Percentiles rank a stretch among this genome's conserved stretches.
Evolutionary conservation across 805 yeast genomes (phyloP).

Genomic region (Metschnikowia colocasiae): DNA sequence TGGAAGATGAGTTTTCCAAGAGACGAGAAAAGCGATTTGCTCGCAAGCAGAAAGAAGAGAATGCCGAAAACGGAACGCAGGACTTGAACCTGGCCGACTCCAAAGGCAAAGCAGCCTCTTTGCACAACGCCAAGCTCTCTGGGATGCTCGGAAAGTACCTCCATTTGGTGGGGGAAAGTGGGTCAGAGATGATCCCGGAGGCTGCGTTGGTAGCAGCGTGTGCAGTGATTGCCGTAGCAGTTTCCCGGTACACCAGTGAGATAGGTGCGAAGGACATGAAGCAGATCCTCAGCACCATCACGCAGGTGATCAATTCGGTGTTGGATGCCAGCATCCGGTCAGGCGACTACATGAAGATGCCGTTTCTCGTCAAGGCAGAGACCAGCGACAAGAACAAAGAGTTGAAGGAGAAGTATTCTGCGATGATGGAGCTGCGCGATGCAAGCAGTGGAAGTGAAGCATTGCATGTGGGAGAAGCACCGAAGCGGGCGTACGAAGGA

Average conservation of each 20-base stretch:
- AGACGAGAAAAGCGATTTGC: slow-evolving; percentile 59
- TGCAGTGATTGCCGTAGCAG: slow-evolving; percentile 22
- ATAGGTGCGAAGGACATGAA: slow-evolving; percentile 7
- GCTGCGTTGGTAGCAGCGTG: slow-evolving; percentile 24
- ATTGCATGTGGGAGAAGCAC: background rate
- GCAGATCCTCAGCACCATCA: slow-evolving; percentile 6
- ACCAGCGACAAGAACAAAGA: background rate
- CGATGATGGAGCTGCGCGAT: background rate
- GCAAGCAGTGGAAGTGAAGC: background rate
- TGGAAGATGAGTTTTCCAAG: slow-evolving; percentile 64
- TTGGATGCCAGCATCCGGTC: slow-evolving; percentile 13
- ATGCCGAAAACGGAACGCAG: background rate
- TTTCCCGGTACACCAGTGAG: slow-evolving; percentile 7
- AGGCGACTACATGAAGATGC: slow-evolving; percentile 11
- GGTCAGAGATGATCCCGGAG: slow-evolving; percentile 31
- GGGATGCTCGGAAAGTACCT: slow-evolving; percentile 32
- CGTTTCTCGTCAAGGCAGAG: slow-evolving; percentile 12
- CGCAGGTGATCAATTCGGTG: slow-evolving; percentile 10
- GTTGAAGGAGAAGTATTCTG: background rate
- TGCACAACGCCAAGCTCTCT: slow-evolving; percentile 25
- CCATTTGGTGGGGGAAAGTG: slow-evolving; percentile 33
- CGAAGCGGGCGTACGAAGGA: background rate
- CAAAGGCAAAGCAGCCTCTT: slow-evolving; percentile 5
- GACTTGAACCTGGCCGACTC: background rate
- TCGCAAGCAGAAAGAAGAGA: slow-evolving; percentile 37